Percentiles rank a stretch among this genome's conserved stretches.
These are phyloP conservation scores for Geosmithia putterillii DNA, from an alignment of 2,329 filamentous ascomycete genomes.

Conservation along the genomic window DNA sequence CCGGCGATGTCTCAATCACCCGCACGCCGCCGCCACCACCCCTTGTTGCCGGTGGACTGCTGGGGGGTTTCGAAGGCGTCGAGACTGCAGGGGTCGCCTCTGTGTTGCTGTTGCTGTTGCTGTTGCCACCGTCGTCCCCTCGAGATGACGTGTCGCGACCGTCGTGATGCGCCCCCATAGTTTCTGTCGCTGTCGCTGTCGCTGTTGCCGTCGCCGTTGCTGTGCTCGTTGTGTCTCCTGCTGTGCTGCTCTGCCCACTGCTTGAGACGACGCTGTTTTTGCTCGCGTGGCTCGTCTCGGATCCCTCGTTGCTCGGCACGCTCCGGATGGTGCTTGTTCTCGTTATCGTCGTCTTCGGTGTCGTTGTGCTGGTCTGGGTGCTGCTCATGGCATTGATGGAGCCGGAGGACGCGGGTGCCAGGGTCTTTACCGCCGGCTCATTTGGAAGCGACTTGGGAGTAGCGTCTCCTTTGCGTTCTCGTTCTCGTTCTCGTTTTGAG, in stretches of 20 bases:
- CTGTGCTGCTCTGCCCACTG: conserved; percentile 41
- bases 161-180: conserved; percentile 22
- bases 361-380: conserved; percentile 8
- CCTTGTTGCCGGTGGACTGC: not conserved
- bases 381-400: conserved; percentile 26
- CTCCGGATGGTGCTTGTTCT: conserved; percentile 39
- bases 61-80: not conserved
- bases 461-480: too few species aligned
- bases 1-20: conserved; percentile 14
- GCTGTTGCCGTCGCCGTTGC: not conserved
- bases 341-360: conserved; percentile 18
- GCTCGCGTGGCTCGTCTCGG: conserved; percentile 30
- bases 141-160: conserved; percentile 12
- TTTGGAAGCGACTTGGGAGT: conserved; percentile 10
- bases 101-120: not conserved
- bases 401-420: conserved; percentile 25
- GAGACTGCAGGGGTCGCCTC: not conserved
- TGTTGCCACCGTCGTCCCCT: not conserved
- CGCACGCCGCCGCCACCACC: conserved; percentile 10
- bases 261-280: conserved; percentile 42
- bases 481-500: conserved; percentile 1
- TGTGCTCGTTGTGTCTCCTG: conserved; percentile 29
- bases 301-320: conserved; percentile 41
- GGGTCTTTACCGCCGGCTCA: conserved; percentile 16
- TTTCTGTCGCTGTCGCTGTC: conserved; percentile 1